These are phyloP conservation scores for Cicer yamashitae DNA, from an alignment of 306 rosid genomes.

Conservation along the genomic window DNA sequence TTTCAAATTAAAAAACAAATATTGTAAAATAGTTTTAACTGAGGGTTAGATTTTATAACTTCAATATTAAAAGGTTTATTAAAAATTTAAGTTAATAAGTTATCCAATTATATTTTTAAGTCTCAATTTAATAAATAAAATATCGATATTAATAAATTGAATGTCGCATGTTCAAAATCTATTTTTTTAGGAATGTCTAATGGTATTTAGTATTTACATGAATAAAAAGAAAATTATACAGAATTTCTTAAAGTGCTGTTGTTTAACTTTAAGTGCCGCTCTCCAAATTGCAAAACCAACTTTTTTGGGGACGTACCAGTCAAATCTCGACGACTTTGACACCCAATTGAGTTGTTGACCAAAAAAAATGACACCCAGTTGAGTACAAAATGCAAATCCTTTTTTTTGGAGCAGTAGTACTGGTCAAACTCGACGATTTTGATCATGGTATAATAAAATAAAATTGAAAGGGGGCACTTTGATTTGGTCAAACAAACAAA, in stretches of 20 bases:
- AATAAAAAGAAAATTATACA: too few relatives aligned
- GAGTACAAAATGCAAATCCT: neutral
- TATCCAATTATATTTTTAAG: neutral
- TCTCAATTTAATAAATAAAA: too few relatives aligned
- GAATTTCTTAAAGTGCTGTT: neutral
- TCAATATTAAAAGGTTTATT: too few relatives aligned
- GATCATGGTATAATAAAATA: neutral
- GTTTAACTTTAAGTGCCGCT: neutral
- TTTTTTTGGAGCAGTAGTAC: neutral
- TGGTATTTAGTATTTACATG: too few relatives aligned
- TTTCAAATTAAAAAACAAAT: neutral
- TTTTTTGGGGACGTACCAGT: conserved; percentile 15
- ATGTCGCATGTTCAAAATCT: too few relatives aligned
- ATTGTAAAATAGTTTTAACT: neutral
- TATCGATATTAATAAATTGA: too few relatives aligned
- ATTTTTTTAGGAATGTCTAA: too few relatives aligned
- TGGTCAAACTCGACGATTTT: conserved; percentile 45
- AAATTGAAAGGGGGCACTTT: neutral
- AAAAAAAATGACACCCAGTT: too few relatives aligned
- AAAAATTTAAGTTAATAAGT: neutral
- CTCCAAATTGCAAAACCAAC: conserved; percentile 25
- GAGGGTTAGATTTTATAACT: too few relatives aligned
- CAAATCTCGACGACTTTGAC: conserved; percentile 45
- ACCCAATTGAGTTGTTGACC: neutral
- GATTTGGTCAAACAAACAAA: conserved; percentile 24